Evolutionary conservation across 2,329 filamentous ascomycete genomes (phyloP).

Genomic region (Corynespora cassiicola): DNA sequence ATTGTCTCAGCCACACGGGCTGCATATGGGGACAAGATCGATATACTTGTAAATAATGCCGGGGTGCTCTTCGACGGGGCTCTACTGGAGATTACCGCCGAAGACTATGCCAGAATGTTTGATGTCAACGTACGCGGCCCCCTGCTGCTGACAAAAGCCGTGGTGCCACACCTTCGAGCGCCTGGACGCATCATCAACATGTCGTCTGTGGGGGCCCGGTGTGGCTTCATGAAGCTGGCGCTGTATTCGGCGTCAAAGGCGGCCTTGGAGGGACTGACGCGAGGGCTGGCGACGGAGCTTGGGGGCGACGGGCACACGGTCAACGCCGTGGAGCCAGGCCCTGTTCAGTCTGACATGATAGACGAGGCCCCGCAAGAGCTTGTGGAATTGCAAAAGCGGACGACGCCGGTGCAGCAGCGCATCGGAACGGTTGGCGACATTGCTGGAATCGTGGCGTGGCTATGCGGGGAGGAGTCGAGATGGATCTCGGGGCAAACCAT

Average conservation of each 20-base stretch:
- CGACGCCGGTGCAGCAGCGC: constrained; percentile 60
- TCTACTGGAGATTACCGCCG: constrained; percentile 45
- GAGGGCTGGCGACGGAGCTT: constrained; percentile 65
- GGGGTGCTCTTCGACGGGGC: constrained; percentile 35
- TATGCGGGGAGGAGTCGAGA: constrained; percentile 56
- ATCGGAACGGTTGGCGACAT: constrained; percentile 62
- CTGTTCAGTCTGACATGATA: constrained; percentile 65
- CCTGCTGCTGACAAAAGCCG: constrained; percentile 61
- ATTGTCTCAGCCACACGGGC: constrained; percentile 45
- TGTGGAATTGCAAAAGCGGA: constrained; percentile 56
- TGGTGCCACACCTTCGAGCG: constrained; percentile 57
- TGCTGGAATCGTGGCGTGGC: constrained; percentile 61
- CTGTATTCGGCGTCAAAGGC: constrained; percentile 66
- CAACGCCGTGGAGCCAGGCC: constrained; percentile 66
- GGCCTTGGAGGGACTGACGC: constrained; percentile 66
- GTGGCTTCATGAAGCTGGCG: constrained; percentile 53
- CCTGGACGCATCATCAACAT: constrained; percentile 66
- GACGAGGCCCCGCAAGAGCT: constrained; percentile 59
- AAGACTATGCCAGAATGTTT: constrained; percentile 62
- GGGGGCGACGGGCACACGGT: constrained; percentile 64
- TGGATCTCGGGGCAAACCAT: constrained; percentile 61
- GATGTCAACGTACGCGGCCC: constrained; percentile 64
- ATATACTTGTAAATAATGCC: constrained; percentile 54
- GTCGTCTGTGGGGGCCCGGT: constrained; percentile 59
- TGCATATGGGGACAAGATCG: constrained; percentile 49